These are phyloP conservation scores for Nannizziopsis arthrosporioides DNA, from an alignment of 2,329 filamentous ascomycete species.

Conservation along the genomic window DNA sequence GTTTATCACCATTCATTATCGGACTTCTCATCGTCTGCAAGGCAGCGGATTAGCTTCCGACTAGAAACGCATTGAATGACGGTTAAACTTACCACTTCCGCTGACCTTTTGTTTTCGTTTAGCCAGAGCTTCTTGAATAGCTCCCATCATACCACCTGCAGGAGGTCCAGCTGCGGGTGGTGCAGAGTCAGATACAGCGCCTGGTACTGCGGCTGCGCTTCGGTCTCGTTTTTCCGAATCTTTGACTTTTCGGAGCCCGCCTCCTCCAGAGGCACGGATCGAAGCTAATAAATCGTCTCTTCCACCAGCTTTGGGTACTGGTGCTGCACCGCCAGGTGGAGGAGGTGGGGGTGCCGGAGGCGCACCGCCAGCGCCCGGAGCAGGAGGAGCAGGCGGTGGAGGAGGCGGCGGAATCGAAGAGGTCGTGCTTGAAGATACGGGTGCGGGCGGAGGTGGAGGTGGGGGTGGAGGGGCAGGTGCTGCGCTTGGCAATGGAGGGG, in stretches of 20 bases:
- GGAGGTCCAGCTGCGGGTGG: constrained; percentile 43
- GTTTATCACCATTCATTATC: constrained; percentile 35
- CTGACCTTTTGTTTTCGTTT: constrained; percentile 89
- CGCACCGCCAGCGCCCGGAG: constrained; percentile 20
- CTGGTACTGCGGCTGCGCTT: constrained; percentile 34
- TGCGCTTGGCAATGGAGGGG: constrained; percentile 30
- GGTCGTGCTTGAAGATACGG: constrained; percentile 22
- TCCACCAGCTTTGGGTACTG: constrained; percentile 29
- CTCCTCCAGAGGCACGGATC: constrained; percentile 45
- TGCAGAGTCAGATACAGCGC: constrained; percentile 47
- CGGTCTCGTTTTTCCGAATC: constrained; percentile 38
- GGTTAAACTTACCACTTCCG: constrained; percentile 66
- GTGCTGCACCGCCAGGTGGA: constrained; percentile 25
- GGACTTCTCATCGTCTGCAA: constrained; percentile 36
- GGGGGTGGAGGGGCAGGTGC: constrained; percentile 25
- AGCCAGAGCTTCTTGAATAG: constrained; percentile 63
- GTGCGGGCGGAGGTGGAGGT: constrained; percentile 32
- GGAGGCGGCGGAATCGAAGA: constrained; percentile 19
- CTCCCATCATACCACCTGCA: constrained; percentile 59
- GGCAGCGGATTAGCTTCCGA: neutral
- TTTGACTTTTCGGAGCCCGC: constrained; percentile 36
- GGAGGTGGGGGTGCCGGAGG: constrained; percentile 43
- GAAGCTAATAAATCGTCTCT: constrained; percentile 37
- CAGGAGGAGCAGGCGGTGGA: constrained; percentile 35
- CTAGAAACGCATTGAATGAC: constrained; percentile 9